Evolutionary conservation across 169 alveolate genomes (phyloP).

Genomic region (Neospora caninum): DNA sequence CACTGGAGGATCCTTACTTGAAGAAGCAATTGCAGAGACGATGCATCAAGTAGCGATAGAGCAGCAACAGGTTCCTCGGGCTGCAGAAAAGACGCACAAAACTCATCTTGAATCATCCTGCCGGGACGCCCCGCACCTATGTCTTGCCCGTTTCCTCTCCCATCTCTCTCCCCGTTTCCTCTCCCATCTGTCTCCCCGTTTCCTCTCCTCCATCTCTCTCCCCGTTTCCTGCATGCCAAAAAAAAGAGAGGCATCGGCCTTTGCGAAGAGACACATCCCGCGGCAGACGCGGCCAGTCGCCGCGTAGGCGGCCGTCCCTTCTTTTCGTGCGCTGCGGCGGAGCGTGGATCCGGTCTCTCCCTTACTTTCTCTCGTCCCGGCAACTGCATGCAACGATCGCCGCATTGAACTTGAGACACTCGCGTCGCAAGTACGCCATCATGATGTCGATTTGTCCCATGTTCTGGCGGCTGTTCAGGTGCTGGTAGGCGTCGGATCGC

Average conservation of each 20-base stretch:
- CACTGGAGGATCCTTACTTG: conserved; percentile 1
- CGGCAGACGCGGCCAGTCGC: no score
- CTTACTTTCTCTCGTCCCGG: conserved; percentile 7
- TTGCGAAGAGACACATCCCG: no score
- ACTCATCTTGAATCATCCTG: no score
- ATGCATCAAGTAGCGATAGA: conserved; percentile 51
- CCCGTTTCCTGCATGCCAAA: no score
- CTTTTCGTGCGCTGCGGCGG: no score
- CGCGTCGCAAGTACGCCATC: conserved; percentile 18
- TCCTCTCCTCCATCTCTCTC: not conserved
- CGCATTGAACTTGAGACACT: conserved; percentile 5
- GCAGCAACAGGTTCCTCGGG: conserved; percentile 24
- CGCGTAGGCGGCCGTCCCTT: no score
- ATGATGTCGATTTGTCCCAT: conserved; percentile 17
- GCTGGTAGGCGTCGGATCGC: conserved; percentile 15
- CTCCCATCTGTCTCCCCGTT: not conserved
- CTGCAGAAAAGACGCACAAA: not conserved
- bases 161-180: not conserved
- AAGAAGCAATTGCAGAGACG: conserved; percentile 4
- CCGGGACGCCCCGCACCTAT: no score
- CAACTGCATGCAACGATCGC: conserved; percentile 16
- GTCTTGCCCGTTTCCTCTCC: no score
- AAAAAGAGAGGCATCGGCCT: no score
- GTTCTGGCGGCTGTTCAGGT: not conserved
- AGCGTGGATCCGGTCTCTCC: not conserved